Conservation (phyloP, 2,329 filamentous ascomycete species). For the Pseudonectria buxi region DNA sequence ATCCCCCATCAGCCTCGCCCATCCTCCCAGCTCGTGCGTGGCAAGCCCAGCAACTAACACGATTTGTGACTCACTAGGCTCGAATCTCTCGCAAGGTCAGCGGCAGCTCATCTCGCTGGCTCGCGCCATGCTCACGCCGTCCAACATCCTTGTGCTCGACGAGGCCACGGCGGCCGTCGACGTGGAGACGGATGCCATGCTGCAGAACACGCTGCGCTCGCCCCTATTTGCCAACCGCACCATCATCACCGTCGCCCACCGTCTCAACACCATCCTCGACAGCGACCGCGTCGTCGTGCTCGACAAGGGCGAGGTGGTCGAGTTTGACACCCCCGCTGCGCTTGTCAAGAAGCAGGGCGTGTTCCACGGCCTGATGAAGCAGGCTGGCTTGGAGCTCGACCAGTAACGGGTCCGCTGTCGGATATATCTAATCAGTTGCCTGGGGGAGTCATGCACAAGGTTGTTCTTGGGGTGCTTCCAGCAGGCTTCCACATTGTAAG, state of each 20-base stretch:
- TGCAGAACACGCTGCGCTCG: constrained; percentile 57
- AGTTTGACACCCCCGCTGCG: constrained; percentile 82
- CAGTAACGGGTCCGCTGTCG: constrained; percentile 6
- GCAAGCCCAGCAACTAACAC: constrained; percentile 11
- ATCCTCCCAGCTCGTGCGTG: no score
- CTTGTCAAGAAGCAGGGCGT: constrained; percentile 68
- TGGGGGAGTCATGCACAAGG: no score
- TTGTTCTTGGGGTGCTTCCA: no score
- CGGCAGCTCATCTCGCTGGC: constrained; percentile 90
- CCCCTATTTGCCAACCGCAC: constrained; percentile 79
- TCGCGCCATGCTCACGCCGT: constrained; percentile 86
- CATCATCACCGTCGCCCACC: constrained; percentile 96
- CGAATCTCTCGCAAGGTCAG: constrained; percentile 92
- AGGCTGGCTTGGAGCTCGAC: constrained; percentile 66
- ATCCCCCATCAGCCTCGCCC: no score
- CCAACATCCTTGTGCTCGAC: constrained; percentile 93
- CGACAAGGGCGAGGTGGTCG: constrained; percentile 80
- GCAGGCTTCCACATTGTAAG: no score
- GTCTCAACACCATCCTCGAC: constrained; percentile 93
- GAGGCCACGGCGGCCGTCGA: constrained; percentile 82
- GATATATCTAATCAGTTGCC: neutral
- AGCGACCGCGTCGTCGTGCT: constrained; percentile 88
- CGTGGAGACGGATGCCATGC: constrained; percentile 60
- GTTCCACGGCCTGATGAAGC: constrained; percentile 87
- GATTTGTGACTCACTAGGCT: constrained; percentile 49